These are phyloP conservation scores for Penicillium nordicum DNA, from an alignment of 2,329 filamentous ascomycete species.

Conservation along the genomic window DNA sequence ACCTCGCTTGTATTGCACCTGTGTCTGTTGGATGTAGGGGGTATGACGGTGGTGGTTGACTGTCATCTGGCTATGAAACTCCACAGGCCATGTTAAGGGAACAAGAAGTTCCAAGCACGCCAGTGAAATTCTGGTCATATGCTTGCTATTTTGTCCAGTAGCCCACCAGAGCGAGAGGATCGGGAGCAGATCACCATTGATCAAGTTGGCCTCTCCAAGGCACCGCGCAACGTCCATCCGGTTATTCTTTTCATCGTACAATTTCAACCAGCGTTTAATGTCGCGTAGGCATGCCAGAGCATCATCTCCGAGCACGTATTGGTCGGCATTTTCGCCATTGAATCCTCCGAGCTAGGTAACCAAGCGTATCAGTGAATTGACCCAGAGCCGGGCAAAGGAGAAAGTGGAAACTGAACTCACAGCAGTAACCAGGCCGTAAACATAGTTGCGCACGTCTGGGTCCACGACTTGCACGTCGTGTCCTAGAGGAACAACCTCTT, in stretches of 20 bases:
- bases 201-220: conserved; percentile 85
- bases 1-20: conserved; percentile 83
- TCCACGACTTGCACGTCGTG: conserved; percentile 65
- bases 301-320: conserved; percentile 88
- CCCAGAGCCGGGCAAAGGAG: neutral
- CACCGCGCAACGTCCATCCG: conserved; percentile 93
- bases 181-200: conserved; percentile 82
- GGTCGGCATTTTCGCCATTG: conserved; percentile 72
- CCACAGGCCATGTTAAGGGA: conserved; percentile 89
- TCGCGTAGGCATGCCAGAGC: conserved; percentile 88
- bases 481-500: conserved; percentile 38
- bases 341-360: conserved; percentile 71
- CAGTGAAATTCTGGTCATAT: conserved; percentile 75
- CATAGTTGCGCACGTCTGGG: conserved; percentile 86
- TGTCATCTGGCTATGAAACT: conserved; percentile 77
- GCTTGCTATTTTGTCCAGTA: conserved; percentile 66
- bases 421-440: conserved; percentile 90
- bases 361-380: conserved; percentile 13
- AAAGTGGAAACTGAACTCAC: conserved; percentile 53
- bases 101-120: conserved; percentile 88
- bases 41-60: conserved; percentile 90
- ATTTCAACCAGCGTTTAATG: conserved; percentile 89
- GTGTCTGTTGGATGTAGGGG: conserved; percentile 81
- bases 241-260: conserved; percentile 90
- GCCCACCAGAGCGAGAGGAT: conserved; percentile 82